These are phyloP conservation scores for Coemansia sp. DNA, from an alignment of 192 early-diverging fungal species.

Conservation along the genomic window DNA sequence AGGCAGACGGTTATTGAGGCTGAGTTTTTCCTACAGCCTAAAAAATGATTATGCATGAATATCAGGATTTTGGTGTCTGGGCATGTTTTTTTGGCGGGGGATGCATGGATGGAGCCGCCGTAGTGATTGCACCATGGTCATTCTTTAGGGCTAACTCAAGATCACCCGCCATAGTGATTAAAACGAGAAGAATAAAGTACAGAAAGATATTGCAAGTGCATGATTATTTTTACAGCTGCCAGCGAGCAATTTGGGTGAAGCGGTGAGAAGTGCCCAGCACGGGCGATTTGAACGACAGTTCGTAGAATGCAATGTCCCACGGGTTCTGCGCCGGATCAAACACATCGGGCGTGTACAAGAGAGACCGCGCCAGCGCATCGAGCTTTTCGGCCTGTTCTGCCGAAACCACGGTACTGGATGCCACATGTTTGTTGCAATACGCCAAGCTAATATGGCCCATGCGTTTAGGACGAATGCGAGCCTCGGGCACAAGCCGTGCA, in stretches of 20 bases:
- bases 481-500: slow-evolving; percentile 21
- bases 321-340: slow-evolving; percentile 17
- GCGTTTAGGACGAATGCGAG: slow-evolving; percentile 29
- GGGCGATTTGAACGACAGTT: slow-evolving; percentile 36
- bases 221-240: slow-evolving; percentile 23
- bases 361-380: slow-evolving; percentile 20
- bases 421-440: slow-evolving; percentile 48
- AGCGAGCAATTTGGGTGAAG: slow-evolving; percentile 49
- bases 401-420: slow-evolving; percentile 20
- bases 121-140: slow-evolving; percentile 38
- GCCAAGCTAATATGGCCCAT: slow-evolving; percentile 44
- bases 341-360: slow-evolving; percentile 12
- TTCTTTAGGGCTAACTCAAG: no score
- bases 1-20: no score
- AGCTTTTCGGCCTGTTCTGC: slow-evolving; percentile 16
- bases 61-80: no score
- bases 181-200: no score
- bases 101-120: no score
- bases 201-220: no score
- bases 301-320: slow-evolving; percentile 52
- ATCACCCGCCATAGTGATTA: no score
- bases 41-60: no score
- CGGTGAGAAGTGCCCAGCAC: slow-evolving; percentile 28
- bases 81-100: no score
- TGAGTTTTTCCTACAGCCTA: no score